Percentiles rank a stretch among this genome's conserved stretches.
Evolutionary conservation across 2,329 filamentous ascomycete species (phyloP).

Genomic region (Pseudogymnoascus sp.): DNA sequence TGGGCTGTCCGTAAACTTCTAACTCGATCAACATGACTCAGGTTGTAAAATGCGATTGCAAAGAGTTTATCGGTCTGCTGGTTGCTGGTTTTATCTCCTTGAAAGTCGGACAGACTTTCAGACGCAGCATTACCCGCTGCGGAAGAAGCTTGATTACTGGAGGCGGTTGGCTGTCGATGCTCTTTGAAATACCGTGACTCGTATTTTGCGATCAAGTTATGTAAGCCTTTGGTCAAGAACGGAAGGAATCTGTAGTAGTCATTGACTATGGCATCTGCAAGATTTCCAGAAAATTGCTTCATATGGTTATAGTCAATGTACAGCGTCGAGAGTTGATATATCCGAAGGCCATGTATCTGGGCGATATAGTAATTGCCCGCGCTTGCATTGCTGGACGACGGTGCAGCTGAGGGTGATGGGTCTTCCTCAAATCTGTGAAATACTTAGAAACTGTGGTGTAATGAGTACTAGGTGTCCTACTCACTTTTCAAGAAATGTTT

Average conservation of each 20-base stretch:
- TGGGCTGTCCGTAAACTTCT: constrained; percentile 65
- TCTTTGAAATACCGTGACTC: constrained; percentile 90
- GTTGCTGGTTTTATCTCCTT: constrained; percentile 69
- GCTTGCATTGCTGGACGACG: constrained; percentile 57
- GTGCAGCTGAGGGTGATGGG: constrained; percentile 51
- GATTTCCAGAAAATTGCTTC: constrained; percentile 63
- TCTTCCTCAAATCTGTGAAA: constrained; percentile 57
- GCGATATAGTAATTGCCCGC: constrained; percentile 76
- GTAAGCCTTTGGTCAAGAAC: constrained; percentile 78
- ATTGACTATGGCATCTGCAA: constrained; percentile 78
- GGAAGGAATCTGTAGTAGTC: constrained; percentile 95
- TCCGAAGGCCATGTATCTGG: constrained; percentile 69
- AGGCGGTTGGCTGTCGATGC: constrained; percentile 75
- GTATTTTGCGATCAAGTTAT: constrained; percentile 90
- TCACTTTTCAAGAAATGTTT: constrained; percentile 71
- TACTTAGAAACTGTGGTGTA: constrained; percentile 1
- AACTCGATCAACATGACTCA: constrained; percentile 40
- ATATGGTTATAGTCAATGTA: constrained; percentile 87
- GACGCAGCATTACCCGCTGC: constrained; percentile 55
- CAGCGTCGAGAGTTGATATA: constrained; percentile 70
- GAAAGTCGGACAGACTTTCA: constrained; percentile 51
- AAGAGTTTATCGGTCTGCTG: constrained; percentile 98
- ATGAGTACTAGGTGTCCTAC: constrained; percentile 20
- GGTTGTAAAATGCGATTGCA: constrained; percentile 64
- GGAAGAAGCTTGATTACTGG: constrained; percentile 63